These are phyloP conservation scores for Cryptococcus wingfieldii DNA, from an alignment of 1,284 basidiomycete genomes.

Conservation along the genomic window DNA sequence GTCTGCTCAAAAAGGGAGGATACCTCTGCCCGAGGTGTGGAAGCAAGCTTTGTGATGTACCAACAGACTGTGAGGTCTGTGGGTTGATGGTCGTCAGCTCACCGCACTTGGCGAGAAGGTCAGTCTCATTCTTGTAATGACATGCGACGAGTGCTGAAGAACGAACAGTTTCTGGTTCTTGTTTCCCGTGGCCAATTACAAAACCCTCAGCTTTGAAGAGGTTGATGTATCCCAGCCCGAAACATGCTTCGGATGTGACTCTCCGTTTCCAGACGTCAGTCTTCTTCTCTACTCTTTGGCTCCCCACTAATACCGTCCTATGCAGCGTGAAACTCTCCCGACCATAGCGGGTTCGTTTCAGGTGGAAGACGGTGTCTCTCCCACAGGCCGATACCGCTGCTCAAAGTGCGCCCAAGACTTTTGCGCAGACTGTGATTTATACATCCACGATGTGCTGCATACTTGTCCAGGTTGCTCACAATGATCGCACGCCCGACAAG, in stretches of 20 bases:
- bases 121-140: constrained; percentile 45
- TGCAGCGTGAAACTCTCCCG: constrained; percentile 8
- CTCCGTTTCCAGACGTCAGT: constrained; percentile 56
- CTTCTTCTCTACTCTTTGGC: constrained; percentile 8
- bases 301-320: not conserved
- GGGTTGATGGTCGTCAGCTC: constrained; percentile 96
- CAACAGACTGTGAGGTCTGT: constrained; percentile 96
- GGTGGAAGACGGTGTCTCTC: constrained; percentile 64
- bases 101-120: constrained; percentile 94
- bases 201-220: constrained; percentile 18
- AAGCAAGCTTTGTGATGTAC: constrained; percentile 92
- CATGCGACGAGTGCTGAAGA: not conserved
- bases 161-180: constrained; percentile 44
- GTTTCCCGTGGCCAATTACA: constrained; percentile 39
- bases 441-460: constrained; percentile 68
- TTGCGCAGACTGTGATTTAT: constrained; percentile 70
- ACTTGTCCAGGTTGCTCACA: constrained; percentile 58
- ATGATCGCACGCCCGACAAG: constrained; percentile 3
- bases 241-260: constrained; percentile 67
- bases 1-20: constrained; percentile 79
- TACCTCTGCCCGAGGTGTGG: constrained; percentile 93
- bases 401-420: constrained; percentile 52
- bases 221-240: constrained; percentile 38
- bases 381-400: constrained; percentile 65
- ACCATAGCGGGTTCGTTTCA: constrained; percentile 45